A percentile compares a stretch with the other conserved stretches of the same genome.
phyloP scores from a whole-genome alignment of 2,329 filamentous ascomycete species.

The Colletotrichum liriopes region DNA sequence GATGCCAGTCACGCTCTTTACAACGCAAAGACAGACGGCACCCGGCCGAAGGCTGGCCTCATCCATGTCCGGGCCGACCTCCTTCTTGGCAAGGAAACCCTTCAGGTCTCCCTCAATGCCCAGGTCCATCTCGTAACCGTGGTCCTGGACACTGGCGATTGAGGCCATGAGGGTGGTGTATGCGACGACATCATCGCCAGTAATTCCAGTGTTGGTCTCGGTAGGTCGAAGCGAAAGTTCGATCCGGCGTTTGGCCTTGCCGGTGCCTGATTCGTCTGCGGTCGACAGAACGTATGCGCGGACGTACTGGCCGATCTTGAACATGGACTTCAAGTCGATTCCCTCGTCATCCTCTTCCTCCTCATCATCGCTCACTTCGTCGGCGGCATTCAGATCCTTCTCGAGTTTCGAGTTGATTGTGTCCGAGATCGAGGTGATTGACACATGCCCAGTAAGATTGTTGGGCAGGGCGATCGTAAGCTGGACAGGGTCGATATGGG shows the following conservation, averaged over 20 bases:
- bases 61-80: constrained; percentile 78
- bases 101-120: constrained; percentile 78
- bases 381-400: constrained; percentile 70
- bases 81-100: constrained; percentile 89
- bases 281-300: constrained; percentile 88
- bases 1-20: constrained; percentile 83
- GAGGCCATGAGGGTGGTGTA: constrained; percentile 90
- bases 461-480: constrained; percentile 90
- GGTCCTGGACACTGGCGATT: constrained; percentile 93
- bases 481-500: constrained; percentile 84
- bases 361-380: constrained; percentile 70
- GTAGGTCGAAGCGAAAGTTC: constrained; percentile 88
- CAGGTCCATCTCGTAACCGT: constrained; percentile 94
- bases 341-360: constrained; percentile 68
- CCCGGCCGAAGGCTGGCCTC: constrained; percentile 84
- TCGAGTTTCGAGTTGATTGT: constrained; percentile 84
- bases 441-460: constrained; percentile 90
- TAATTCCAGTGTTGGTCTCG: constrained; percentile 83
- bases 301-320: constrained; percentile 89
- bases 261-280: constrained; percentile 72
- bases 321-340: constrained; percentile 82
- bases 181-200: constrained; percentile 79
- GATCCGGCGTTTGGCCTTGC: constrained; percentile 84
- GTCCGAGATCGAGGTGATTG: constrained; percentile 92
- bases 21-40: constrained; percentile 86